Conservation (phyloP, 139 green algal genomes). For the Chlamydomonas sp. region DNA sequence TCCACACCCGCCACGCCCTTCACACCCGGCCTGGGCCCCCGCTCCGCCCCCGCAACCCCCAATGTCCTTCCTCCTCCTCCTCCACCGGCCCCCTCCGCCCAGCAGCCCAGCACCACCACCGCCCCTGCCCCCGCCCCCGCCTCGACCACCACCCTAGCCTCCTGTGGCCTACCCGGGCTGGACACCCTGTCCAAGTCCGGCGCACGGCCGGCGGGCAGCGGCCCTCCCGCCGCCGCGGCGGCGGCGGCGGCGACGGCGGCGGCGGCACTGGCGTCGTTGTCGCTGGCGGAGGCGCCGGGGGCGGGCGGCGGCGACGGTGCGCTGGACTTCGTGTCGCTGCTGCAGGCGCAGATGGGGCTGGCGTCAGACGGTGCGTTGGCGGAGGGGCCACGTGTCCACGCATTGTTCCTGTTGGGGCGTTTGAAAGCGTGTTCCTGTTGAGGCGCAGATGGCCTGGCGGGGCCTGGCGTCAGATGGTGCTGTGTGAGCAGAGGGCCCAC, state of each 20-base stretch:
- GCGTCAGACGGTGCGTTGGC: not conserved
- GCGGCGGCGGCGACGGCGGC: not conserved
- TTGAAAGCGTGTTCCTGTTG: no score
- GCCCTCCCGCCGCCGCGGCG: not conserved
- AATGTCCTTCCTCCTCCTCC: no score
- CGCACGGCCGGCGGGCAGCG: not conserved
- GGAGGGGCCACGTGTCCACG: no score
- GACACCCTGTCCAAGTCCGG: not conserved
- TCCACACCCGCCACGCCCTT: no score
- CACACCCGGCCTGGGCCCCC: no score
- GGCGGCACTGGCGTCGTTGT: not conserved
- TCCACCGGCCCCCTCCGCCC: no score
- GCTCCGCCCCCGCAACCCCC: no score
- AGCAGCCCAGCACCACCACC: not conserved
- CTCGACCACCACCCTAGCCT: not conserved
- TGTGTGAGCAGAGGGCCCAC: no score
- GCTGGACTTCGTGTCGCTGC: conserved; percentile 25
- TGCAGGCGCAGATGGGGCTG: conserved; percentile 20
- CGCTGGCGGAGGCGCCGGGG: not conserved
- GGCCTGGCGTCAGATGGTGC: no score
- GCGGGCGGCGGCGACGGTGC: not conserved
- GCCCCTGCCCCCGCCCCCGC: not conserved
- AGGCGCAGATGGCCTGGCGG: no score
- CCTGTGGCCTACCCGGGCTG: conserved; percentile 2
- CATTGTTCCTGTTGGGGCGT: no score